phyloP scores from a whole-genome alignment of 2,329 filamentous ascomycete species.

The Cadophora malorum region DNA sequence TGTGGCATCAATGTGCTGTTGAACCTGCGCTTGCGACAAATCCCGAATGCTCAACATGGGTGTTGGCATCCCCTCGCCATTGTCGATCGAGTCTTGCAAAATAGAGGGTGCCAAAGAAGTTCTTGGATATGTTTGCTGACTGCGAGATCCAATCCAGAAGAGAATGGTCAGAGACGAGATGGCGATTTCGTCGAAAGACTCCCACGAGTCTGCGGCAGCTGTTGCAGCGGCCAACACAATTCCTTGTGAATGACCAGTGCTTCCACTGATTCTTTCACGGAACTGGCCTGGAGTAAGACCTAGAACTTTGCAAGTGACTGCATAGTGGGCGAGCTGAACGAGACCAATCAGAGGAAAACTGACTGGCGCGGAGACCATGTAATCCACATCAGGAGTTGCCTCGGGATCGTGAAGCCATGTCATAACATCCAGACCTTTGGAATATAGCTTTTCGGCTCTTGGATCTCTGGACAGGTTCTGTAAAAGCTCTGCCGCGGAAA shows the following conservation, averaged over 20 bases:
- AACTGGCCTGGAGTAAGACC: slow-evolving; percentile 90
- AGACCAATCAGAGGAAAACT: slow-evolving; percentile 96
- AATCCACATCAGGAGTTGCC: slow-evolving; percentile 90
- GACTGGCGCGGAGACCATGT: slow-evolving; percentile 91
- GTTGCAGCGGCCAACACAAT: slow-evolving; percentile 93
- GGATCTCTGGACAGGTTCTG: slow-evolving; percentile 83
- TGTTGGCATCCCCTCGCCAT: slow-evolving; percentile 93
- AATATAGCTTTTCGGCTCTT: slow-evolving; percentile 91
- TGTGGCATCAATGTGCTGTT: slow-evolving; percentile 95
- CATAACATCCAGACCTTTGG: slow-evolving; percentile 96
- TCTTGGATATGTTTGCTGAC: slow-evolving; percentile 94
- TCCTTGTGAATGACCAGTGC: slow-evolving; percentile 96
- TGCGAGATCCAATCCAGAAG: slow-evolving; percentile 98
- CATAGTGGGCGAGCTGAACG: slow-evolving; percentile 94
- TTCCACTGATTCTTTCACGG: slow-evolving; percentile 82
- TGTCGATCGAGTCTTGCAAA: slow-evolving; percentile 90
- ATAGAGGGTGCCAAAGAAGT: slow-evolving; percentile 92
- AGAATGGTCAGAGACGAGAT: slow-evolving; percentile 86
- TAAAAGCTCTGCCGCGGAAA: slow-evolving; percentile 83
- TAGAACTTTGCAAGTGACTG: slow-evolving; percentile 89
- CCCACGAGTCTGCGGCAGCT: slow-evolving; percentile 90
- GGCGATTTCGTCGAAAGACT: slow-evolving; percentile 82
- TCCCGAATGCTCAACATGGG: slow-evolving; percentile 99
- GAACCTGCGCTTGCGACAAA: slow-evolving; percentile 83
- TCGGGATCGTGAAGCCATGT: slow-evolving; percentile 90